phyloP scores from a whole-genome alignment of 2,329 filamentous ascomycete species.

The Fusarium sp. region DNA sequence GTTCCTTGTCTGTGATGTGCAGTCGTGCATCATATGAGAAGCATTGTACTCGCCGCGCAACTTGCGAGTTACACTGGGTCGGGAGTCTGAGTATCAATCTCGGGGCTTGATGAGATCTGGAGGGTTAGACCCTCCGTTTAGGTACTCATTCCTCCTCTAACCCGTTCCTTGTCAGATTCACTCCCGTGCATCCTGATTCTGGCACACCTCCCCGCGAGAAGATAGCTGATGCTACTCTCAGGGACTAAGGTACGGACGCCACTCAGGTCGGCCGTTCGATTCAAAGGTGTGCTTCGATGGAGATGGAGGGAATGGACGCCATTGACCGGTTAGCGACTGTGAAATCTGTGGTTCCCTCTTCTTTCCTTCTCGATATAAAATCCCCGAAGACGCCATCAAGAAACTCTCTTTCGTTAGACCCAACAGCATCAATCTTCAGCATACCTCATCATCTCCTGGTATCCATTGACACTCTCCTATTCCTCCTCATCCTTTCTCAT shows the following conservation, averaged over 20 bases:
- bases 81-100: constrained; percentile 22
- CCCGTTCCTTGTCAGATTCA: not conserved
- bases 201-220: not conserved
- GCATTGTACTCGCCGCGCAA: constrained; percentile 14
- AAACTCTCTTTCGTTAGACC: constrained; percentile 10
- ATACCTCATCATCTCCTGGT: not conserved
- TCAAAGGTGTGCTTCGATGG: constrained; percentile 23
- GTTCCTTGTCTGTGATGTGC: constrained; percentile 22
- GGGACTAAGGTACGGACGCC: constrained; percentile 12
- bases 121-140: constrained; percentile 2
- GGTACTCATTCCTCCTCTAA: not conserved
- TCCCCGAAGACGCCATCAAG: constrained; percentile 11
- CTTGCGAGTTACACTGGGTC: constrained; percentile 19
- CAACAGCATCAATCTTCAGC: constrained; percentile 5
- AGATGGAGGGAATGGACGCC: constrained; percentile 15
- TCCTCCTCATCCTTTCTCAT: not conserved
- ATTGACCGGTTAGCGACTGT: not conserved
- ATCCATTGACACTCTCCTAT: not conserved
- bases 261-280: constrained; percentile 8
- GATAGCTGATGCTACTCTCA: constrained; percentile 14
- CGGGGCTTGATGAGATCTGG: not conserved
- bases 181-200: not conserved
- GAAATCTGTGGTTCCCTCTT: not conserved
- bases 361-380: constrained; percentile 26
- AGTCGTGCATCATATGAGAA: constrained; percentile 8